Evolutionary conservation across 1,284 basidiomycete genomes (phyloP).

Genomic region (Cryptococcus neoformans): DNA sequence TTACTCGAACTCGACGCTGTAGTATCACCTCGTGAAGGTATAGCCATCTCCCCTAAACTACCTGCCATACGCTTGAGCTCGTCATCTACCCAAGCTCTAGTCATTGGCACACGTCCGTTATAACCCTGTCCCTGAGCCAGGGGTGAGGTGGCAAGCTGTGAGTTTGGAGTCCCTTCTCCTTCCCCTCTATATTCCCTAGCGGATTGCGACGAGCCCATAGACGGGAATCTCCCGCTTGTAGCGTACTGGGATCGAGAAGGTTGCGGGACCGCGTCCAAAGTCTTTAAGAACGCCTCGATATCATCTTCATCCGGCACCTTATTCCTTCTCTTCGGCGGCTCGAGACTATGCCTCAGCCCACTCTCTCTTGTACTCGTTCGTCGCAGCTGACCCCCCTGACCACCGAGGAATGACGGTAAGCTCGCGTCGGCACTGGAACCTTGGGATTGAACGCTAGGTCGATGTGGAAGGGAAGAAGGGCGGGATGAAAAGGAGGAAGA

Average conservation of each 20-base stretch:
- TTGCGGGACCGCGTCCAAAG: constrained; percentile 43
- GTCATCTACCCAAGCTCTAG: constrained; percentile 42
- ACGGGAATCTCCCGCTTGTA: not conserved
- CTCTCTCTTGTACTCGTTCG: constrained; percentile 32
- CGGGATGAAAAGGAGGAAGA: constrained; percentile 38
- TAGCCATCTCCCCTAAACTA: constrained; percentile 16
- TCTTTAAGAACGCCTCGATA: constrained; percentile 46
- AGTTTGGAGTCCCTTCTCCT: not conserved
- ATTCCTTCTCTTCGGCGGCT: not conserved
- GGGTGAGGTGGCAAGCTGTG: not conserved
- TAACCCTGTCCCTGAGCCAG: not conserved
- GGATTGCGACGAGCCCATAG: not conserved
- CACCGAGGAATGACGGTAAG: constrained; percentile 2
- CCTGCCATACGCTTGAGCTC: constrained; percentile 43
- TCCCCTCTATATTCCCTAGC: not conserved
- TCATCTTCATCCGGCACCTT: constrained; percentile 38
- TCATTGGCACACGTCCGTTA: constrained; percentile 33
- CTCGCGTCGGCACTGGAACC: not conserved
- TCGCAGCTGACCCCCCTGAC: constrained; percentile 13
- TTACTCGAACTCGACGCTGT: not conserved
- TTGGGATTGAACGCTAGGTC: not conserved
- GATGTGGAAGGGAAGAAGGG: constrained; percentile 1
- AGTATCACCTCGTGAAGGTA: not conserved
- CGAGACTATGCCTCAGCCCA: constrained; percentile 28
- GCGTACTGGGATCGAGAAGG: constrained; percentile 16